Conservation (phyloP, 2,329 filamentous ascomycete genomes). For the Aspergillus sp. region DNA sequence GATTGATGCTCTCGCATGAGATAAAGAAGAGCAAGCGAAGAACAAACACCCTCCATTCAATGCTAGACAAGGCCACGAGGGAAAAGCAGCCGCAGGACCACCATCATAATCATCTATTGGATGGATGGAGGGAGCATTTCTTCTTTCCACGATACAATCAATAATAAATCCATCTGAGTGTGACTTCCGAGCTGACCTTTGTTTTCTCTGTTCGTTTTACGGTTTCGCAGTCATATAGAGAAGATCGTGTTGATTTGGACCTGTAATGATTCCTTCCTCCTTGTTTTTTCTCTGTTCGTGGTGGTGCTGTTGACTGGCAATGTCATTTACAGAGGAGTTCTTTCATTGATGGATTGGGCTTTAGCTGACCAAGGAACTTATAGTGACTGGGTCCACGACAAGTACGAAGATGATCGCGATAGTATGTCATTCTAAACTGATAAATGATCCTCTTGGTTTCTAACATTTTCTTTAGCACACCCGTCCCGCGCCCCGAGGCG, state of each 20-base stretch:
- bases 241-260: constrained; percentile 40
- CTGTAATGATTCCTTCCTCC: constrained; percentile 25
- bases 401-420: constrained; percentile 65
- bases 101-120: too few species aligned
- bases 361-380: constrained; percentile 1
- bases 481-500: constrained; percentile 39
- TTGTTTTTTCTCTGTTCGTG: neutral
- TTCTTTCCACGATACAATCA: neutral
- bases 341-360: too few species aligned
- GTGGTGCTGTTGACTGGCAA: neutral
- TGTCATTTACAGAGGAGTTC: too few species aligned
- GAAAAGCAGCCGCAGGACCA: too few species aligned
- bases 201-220: constrained; percentile 23
- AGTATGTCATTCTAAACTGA: constrained; percentile 24
- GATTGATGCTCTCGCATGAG: constrained; percentile 18
- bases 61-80: too few species aligned
- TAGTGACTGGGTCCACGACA: constrained; percentile 92
- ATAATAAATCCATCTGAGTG: constrained; percentile 19
- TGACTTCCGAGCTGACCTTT: constrained; percentile 38
- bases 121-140: constrained; percentile 21
- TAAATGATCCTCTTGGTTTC: constrained; percentile 6
- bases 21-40: constrained; percentile 6
- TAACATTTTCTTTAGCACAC: constrained; percentile 26
- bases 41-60: neutral
- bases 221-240: constrained; percentile 37